phyloP scores from a whole-genome alignment of 176 grass and related monocot species.

The Aegilops speltoides region DNA sequence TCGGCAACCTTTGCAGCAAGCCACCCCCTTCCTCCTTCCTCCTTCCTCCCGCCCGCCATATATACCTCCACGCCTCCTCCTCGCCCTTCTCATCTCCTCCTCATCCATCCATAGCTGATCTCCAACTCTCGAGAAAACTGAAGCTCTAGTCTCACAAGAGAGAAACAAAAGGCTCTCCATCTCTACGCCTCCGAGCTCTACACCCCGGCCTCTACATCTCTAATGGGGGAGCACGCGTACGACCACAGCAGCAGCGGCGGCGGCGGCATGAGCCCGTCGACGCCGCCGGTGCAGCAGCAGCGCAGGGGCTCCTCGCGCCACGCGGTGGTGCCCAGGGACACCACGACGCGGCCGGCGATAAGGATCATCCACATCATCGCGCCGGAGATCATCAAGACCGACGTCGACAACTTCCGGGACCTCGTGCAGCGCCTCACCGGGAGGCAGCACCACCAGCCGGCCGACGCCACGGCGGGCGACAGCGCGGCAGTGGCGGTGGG shows the following conservation, averaged over 20 bases:
- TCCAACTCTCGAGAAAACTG: not conserved
- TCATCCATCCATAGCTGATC: not conserved
- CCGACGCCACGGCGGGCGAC: not conserved
- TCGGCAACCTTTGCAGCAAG: not conserved
- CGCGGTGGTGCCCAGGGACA: not conserved
- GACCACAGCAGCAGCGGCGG: not conserved
- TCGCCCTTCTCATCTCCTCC: not conserved
- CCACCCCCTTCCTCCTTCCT: not conserved
- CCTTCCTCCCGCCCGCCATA: slow-evolving; percentile 4
- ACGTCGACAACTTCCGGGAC: slow-evolving; percentile 72
- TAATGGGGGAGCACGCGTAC: slow-evolving; percentile 23
- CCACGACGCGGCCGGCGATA: slow-evolving; percentile 53
- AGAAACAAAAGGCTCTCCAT: not conserved
- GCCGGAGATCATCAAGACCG: slow-evolving; percentile 92
- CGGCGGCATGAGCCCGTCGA: slow-evolving; percentile 4
- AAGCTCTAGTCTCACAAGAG: not conserved
- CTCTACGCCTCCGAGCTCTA: not conserved
- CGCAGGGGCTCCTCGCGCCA: not conserved
- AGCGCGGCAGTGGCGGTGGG: not conserved
- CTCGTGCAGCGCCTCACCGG: slow-evolving; percentile 93
- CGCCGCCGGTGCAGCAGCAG: not conserved
- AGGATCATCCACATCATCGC: slow-evolving; percentile 71
- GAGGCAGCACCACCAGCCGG: not conserved
- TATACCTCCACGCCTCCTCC: slow-evolving; percentile 18
- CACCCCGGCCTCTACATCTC: not conserved